phyloP scores from a whole-genome alignment of 2,329 filamentous ascomycete species.

The Ophiostoma sp. region DNA sequence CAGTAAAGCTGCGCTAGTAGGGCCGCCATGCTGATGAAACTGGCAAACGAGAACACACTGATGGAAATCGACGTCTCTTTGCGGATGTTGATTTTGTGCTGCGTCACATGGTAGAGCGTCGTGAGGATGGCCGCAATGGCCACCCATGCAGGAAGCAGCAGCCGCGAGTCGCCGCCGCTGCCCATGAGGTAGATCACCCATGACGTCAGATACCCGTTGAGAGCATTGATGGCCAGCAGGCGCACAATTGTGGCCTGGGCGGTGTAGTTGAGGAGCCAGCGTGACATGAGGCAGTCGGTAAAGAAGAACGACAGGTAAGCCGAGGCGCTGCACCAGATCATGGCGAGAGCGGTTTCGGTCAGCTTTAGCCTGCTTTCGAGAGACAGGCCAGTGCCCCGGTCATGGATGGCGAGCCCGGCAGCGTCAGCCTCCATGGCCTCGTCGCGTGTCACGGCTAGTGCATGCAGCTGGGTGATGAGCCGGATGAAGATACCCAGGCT shows the following conservation, averaged over 20 bases:
- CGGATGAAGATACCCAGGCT: slow-evolving; percentile 63
- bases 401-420: background rate
- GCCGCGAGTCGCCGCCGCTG: slow-evolving; percentile 62
- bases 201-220: slow-evolving; percentile 70
- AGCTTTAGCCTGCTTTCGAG: slow-evolving; percentile 49
- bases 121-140: slow-evolving; percentile 70
- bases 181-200: slow-evolving; percentile 66
- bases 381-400: slow-evolving; percentile 25
- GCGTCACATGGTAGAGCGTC: slow-evolving; percentile 68
- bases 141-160: slow-evolving; percentile 73
- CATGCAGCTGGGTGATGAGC: slow-evolving; percentile 58
- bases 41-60: slow-evolving; percentile 69
- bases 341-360: slow-evolving; percentile 65
- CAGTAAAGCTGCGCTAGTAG: slow-evolving; percentile 63
- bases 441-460: slow-evolving; percentile 26
- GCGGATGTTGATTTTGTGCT: slow-evolving; percentile 72
- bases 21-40: slow-evolving; percentile 68
- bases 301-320: slow-evolving; percentile 79
- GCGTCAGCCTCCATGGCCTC: slow-evolving; percentile 22
- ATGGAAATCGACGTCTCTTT: slow-evolving; percentile 75
- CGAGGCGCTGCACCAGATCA: slow-evolving; percentile 72
- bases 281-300: slow-evolving; percentile 77
- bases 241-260: slow-evolving; percentile 75
- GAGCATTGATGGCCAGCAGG: slow-evolving; percentile 66
- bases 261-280: slow-evolving; percentile 82